Base-by-base conservation (phyloP, 306 rosid genomes). In the Gynostemma pentaphyllum region DNA sequence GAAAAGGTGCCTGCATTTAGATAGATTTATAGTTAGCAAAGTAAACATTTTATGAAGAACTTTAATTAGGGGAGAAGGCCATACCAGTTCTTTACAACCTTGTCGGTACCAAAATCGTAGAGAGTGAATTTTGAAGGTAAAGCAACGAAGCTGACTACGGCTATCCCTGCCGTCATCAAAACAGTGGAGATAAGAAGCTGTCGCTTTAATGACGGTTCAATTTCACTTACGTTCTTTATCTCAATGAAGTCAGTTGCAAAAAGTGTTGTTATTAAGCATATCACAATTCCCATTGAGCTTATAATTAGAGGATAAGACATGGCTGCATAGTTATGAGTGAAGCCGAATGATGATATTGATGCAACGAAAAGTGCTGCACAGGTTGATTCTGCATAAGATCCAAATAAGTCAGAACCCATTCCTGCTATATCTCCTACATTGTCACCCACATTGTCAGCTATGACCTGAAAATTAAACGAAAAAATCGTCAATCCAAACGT, bases 291-390 rank as follows among this genome's bases (percentile, higher is more conserved):
- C 80, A 82, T 82, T 28, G 88, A 80, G 75, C 88, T 85, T 76
- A 82, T 57, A 66, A 86, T 79, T 40, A 86, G 79, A 52, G 94
- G 94, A 67, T 72, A 86, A n/a, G 86, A 82, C 88, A 78, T 86
- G 71, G 94, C 84, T n/a, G 78, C 5, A 62, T 74, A 80, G 78
- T 86, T 82, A 70, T 80, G 87, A 51, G 34, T 44, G 47, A 40
- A 34, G 48, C 94, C 94, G 26, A 85, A 85, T 19, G 87, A 83
- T 16, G 94, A 86, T 54, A 81, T 81, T 34, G 94, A 86, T 42
- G 94, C 94, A 26, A 86, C 87, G 76, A 83, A 86, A 26, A 86
- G 78, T 36, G 85, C 87, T 27, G 95, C 95, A 68, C 89, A 83
- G 32, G 87, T 76, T 56, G 89, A 73, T 76, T 86, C 89, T 1